phyloP scores from a whole-genome alignment of 2,329 filamentous ascomycete species.

The Aspergillus pseudonomiae region DNA sequence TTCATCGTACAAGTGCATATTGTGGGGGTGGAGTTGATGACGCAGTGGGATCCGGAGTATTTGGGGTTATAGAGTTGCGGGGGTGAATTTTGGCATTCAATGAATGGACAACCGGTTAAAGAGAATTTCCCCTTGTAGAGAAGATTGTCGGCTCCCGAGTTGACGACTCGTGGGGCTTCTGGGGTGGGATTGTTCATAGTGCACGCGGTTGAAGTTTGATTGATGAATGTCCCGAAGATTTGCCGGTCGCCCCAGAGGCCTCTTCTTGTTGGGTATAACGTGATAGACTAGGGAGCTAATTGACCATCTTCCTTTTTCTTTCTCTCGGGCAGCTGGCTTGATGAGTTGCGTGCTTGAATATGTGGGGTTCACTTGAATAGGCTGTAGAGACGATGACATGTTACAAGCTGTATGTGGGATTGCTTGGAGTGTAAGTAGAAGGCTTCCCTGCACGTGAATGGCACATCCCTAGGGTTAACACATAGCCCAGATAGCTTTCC shows the following conservation, averaged over 20 bases:
- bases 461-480: neutral
- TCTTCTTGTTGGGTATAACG: neutral
- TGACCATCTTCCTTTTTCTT: neutral
- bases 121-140: neutral
- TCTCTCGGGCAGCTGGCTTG: neutral
- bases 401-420: neutral
- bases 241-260: conserved; percentile 2
- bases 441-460: conserved; percentile 5
- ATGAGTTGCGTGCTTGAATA: neutral
- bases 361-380: neutral
- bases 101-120: neutral
- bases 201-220: neutral
- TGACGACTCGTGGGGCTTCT: neutral
- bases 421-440: neutral
- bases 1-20: neutral
- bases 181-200: neutral
- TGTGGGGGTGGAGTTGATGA: neutral
- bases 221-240: conserved; percentile 9
- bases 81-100: neutral
- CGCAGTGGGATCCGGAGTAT: conserved; percentile 1
- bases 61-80: neutral
- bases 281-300: neutral
- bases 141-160: conserved; percentile 5
- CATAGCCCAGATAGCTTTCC: neutral
- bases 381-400: neutral